These are phyloP conservation scores for Boletus holoroseus DNA, from an alignment of 1,284 basidiomycete species.

Conservation along the genomic window DNA sequence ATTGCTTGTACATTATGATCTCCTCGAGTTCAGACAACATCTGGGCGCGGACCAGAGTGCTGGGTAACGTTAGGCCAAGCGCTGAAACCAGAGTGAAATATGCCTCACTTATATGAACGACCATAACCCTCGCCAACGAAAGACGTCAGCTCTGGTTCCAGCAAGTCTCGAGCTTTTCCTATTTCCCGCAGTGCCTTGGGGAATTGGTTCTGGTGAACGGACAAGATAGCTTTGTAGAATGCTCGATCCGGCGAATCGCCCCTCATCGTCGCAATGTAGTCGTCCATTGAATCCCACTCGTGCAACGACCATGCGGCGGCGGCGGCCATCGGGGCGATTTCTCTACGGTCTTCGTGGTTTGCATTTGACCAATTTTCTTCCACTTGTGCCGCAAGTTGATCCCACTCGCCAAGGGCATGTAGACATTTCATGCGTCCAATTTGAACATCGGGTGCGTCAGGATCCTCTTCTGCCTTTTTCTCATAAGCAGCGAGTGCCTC, in stretches of 20 bases:
- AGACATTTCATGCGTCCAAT: conserved; percentile 94
- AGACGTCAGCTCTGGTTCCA: conserved; percentile 89
- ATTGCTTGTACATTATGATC: conserved; percentile 94
- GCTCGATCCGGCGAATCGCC: conserved; percentile 90
- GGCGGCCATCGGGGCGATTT: conserved; percentile 95
- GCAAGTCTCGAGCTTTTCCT: conserved; percentile 87
- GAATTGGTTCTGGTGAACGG: conserved; percentile 96
- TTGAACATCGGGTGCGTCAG: conserved; percentile 66
- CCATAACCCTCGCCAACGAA: conserved; percentile 96
- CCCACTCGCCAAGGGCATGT: conserved; percentile 98
- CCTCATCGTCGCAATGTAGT: conserved; percentile 94
- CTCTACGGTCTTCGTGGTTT: conserved; percentile 77
- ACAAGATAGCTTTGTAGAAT: conserved; percentile 94
- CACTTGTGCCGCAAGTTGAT: conserved; percentile 81
- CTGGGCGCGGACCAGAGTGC: conserved; percentile 94
- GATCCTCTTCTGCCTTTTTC: conserved; percentile 66
- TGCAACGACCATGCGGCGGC: conserved; percentile 96
- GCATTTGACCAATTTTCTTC: conserved; percentile 87
- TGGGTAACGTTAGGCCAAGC: conserved; percentile 33
- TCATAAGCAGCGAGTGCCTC: conserved; percentile 90
- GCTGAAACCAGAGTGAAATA: not conserved
- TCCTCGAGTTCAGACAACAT: conserved; percentile 99
- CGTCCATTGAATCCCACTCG: conserved; percentile 99
- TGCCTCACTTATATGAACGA: conserved; percentile 84
- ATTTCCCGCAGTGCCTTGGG: conserved; percentile 88